Base-by-base conservation (phyloP, 148 eudicot genomes). In the Rhododendron henanense region DNA sequence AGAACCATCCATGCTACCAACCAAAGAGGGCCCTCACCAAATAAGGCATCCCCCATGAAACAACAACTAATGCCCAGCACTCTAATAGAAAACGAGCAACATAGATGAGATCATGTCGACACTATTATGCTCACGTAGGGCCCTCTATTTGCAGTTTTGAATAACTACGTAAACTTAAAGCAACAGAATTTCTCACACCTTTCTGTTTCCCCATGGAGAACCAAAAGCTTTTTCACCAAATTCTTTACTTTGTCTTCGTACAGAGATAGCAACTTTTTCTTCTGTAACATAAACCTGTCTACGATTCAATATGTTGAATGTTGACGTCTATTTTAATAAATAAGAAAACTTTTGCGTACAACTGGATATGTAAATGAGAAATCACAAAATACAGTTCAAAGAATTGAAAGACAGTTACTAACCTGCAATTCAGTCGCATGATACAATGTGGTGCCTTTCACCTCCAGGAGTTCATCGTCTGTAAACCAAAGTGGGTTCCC, bases 401-500 rank as follows among this genome's bases (percentile, higher is more conserved):
- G 16, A 88, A 51, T 47, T 10, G 39, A 35, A 69, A 44, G 8
- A 15, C 4, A 18, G 69, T 28, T 65, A 71, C 79, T 37, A n/a
- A 95, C 99, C 98, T 94, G 99, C 93, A 93, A 79, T 78, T 87
- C 89, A 85, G 93, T 92, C 47, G 98, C 99, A 83, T 86, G 87
- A 90, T 92, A 91, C 83, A 96, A 81, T 48, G 96, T 88, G 65
- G 99, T 96, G 75, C 98, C 99, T 86, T 89, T 93, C 86, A 96
- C 89, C 87, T 96, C 99, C 85, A 86, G 87, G 79, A 95, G 94
- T 88, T 95, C 99, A 14, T 92, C 92, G 74, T 96, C 95, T 47
- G 91, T 91, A 88, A 94, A 96, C 99, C 99, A 96, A 86, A 94
- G 97, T 48, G 99, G 94, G 85, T 87, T 96, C 33, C 94, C 93